Percentiles rank a stretch among this genome's conserved stretches.
Conservation (phyloP, 1,284 basidiomycete species). For the Phylloporus sp. region DNA sequence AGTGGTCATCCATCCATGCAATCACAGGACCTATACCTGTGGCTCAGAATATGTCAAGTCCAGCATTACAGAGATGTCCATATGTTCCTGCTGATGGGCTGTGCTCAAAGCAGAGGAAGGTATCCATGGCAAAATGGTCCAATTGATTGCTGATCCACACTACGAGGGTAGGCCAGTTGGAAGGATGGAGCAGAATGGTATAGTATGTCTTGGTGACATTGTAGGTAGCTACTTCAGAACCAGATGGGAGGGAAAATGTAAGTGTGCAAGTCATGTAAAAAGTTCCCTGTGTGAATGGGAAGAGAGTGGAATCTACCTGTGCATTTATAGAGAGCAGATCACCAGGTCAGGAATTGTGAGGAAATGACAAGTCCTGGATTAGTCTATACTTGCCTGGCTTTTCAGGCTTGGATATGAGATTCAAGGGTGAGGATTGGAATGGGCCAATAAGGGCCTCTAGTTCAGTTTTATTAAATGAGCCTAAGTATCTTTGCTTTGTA, state of each 20-base stretch:
- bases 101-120: slow-evolving; percentile 22
- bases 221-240: not conserved
- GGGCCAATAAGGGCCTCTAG: not conserved
- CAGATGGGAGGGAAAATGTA: not conserved
- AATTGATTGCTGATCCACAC: not conserved
- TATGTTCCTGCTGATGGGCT: slow-evolving; percentile 38
- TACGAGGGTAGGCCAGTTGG: not conserved
- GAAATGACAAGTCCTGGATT: slow-evolving; percentile 14
- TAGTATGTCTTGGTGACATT: slow-evolving; percentile 9
- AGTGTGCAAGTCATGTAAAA: slow-evolving; percentile 5
- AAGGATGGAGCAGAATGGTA: slow-evolving; percentile 5
- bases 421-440: slow-evolving; percentile 10
- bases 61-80: slow-evolving; percentile 38
- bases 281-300: not conserved
- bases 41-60: not conserved
- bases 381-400: slow-evolving; percentile 9
- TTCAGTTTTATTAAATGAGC: not conserved
- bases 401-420: slow-evolving; percentile 2
- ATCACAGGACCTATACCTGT: slow-evolving; percentile 3
- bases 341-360: not conserved
- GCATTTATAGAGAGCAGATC: not conserved
- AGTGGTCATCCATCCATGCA: slow-evolving; percentile 11
- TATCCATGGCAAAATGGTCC: slow-evolving; percentile 2
- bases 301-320: not conserved
- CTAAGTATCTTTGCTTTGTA: not conserved